These are phyloP conservation scores for Monilinia fructicola DNA, from an alignment of 2,329 filamentous ascomycete species.

Conservation along the genomic window DNA sequence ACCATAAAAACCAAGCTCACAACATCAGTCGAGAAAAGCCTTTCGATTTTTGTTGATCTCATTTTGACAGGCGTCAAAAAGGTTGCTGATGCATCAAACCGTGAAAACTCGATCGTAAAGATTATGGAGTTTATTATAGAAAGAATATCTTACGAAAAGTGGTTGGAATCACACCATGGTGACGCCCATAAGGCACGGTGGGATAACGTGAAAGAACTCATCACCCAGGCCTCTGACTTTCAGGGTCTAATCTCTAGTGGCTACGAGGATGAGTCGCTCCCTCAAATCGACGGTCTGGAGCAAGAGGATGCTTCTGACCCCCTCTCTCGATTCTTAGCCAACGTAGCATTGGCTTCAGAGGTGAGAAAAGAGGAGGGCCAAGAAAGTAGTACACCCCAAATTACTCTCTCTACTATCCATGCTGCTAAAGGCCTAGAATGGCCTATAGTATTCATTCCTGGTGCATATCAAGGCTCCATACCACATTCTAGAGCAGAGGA, in stretches of 20 bases:
- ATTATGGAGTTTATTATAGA: conserved; percentile 55
- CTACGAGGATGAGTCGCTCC: conserved; percentile 55
- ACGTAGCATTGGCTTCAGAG: conserved; percentile 82
- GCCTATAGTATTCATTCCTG: conserved; percentile 92
- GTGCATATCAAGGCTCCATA: conserved; percentile 85
- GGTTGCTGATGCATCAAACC: conserved; percentile 41
- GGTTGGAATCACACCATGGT: conserved; percentile 67
- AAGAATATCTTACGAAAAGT: conserved; percentile 71
- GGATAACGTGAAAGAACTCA: conserved; percentile 88
- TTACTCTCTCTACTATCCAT: conserved; percentile 95
- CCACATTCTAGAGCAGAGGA: conserved; percentile 87
- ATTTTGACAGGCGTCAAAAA: conserved; percentile 58
- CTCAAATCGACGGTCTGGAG: conserved; percentile 68
- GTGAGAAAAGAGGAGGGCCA: conserved; percentile 63
- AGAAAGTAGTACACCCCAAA: conserved; percentile 57
- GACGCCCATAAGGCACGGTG: conserved; percentile 77
- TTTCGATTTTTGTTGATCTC: conserved; percentile 58
- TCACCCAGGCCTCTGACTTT: conserved; percentile 75
- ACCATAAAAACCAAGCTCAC: conserved; percentile 55
- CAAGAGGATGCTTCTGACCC: conserved; percentile 64
- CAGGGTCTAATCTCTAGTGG: conserved; percentile 37
- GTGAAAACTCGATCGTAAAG: conserved; percentile 38
- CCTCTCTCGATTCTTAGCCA: conserved; percentile 80
- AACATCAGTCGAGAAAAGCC: conserved; percentile 54
- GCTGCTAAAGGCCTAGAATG: conserved; percentile 95